Conservation (phyloP, 768 basidiomycete genomes). For the Mycena sanguinolenta region DNA sequence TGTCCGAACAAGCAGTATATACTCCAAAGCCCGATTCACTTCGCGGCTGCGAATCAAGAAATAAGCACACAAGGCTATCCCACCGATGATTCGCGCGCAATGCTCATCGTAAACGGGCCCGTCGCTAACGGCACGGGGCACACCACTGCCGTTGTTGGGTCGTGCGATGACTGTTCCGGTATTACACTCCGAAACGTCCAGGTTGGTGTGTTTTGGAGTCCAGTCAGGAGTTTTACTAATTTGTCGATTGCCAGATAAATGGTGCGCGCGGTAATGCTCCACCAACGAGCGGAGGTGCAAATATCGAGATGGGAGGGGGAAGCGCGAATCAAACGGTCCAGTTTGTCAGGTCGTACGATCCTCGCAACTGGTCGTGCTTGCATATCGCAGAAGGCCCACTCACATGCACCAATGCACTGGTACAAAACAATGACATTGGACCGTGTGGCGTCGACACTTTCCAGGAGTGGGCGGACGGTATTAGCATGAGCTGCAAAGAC, state of each 20-base stretch:
- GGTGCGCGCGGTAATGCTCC: slow-evolving; percentile 72
- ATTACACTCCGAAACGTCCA: slow-evolving; percentile 80
- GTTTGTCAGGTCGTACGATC: slow-evolving; percentile 81
- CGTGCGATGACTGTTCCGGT: slow-evolving; percentile 69
- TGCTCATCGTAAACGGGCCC: slow-evolving; percentile 76
- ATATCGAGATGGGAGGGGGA: slow-evolving; percentile 88
- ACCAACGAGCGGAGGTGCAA: slow-evolving; percentile 74
- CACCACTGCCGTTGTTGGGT: slow-evolving; percentile 80
- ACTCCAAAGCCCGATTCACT: slow-evolving; percentile 75
- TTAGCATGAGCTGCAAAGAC: slow-evolving; percentile 78
- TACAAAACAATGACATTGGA: slow-evolving; percentile 89
- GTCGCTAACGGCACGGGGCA: slow-evolving; percentile 74
- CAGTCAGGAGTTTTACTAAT: background rate
- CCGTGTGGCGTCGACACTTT: slow-evolving; percentile 77
- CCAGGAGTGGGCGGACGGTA: slow-evolving; percentile 87
- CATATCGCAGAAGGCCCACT: slow-evolving; percentile 81
- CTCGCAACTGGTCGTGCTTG: slow-evolving; percentile 86
- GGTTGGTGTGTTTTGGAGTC: slow-evolving; percentile 49
- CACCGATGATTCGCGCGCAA: slow-evolving; percentile 73
- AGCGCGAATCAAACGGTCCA: slow-evolving; percentile 83
- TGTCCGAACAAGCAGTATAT: slow-evolving; percentile 75
- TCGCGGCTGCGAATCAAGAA: slow-evolving; percentile 79
- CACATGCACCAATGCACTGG: slow-evolving; percentile 70
- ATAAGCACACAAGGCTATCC: slow-evolving; percentile 88
- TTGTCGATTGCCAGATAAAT: slow-evolving; percentile 66